phyloP scores from a whole-genome alignment of 2,329 filamentous ascomycete genomes.

The Ascochyta fabae region DNA sequence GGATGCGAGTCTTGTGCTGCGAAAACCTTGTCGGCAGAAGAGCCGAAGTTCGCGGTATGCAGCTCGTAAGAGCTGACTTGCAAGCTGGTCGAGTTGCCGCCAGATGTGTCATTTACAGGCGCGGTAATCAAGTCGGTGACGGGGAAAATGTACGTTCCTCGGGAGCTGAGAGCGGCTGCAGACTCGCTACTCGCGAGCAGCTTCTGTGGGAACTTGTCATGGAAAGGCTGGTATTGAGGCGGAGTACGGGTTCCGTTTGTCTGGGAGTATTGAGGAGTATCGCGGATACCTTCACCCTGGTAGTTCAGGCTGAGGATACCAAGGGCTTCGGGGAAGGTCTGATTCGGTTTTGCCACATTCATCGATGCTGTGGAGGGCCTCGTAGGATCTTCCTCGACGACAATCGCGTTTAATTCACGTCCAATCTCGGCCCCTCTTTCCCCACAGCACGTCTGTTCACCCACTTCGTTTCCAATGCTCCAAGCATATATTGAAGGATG shows the following conservation, averaged over 20 bases:
- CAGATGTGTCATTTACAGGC: conserved; percentile 43
- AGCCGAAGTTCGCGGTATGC: conserved; percentile 54
- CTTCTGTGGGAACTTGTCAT: conserved; percentile 54
- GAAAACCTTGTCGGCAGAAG: conserved; percentile 62
- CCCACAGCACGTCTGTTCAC: conserved; percentile 52
- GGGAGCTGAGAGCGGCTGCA: conserved; percentile 54
- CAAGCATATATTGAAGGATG: conserved; percentile 61
- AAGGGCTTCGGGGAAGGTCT: conserved; percentile 49
- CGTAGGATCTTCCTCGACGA: conserved; percentile 55
- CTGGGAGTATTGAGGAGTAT: conserved; percentile 38
- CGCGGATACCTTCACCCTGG: conserved; percentile 56
- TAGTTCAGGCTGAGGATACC: conserved; percentile 62
- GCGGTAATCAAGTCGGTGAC: conserved; percentile 50
- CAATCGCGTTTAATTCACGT: conserved; percentile 49
- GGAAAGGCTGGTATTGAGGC: conserved; percentile 55
- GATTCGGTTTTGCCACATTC: conserved; percentile 54
- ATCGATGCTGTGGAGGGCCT: conserved; percentile 54
- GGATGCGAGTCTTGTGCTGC: conserved; percentile 53
- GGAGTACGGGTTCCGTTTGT: conserved; percentile 36
- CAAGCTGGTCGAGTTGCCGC: conserved; percentile 42
- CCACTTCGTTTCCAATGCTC: conserved; percentile 63
- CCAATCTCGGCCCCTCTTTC: conserved; percentile 43
- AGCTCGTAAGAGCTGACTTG: conserved; percentile 60
- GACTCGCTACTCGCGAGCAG: conserved; percentile 39
- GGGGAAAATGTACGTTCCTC: conserved; percentile 62